These are phyloP conservation scores for Nicotiana benthamiana DNA, from an alignment of 257 asterid genomes.

Conservation along the genomic window DNA sequence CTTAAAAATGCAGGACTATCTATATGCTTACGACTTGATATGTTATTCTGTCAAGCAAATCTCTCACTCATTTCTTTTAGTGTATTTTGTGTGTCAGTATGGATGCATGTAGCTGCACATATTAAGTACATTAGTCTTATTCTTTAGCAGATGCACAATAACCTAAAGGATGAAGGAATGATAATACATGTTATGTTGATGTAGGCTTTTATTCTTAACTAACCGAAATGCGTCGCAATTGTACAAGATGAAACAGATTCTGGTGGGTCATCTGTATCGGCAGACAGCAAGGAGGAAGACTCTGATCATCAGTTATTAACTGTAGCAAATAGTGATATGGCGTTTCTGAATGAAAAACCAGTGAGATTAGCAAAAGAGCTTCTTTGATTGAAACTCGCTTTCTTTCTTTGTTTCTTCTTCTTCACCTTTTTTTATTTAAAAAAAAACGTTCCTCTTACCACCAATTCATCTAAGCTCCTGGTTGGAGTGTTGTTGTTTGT, in stretches of 20 bases:
- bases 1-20: neutral
- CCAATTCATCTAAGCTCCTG: neutral
- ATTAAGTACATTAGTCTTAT: neutral
- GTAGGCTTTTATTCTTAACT: neutral
- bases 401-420: neutral
- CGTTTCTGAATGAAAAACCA: slow-evolving; percentile 71
- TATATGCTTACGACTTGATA: neutral
- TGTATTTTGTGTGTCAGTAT: neutral
- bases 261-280: slow-evolving; percentile 33
- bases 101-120: neutral
- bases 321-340: slow-evolving; percentile 49
- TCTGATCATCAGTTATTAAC: slow-evolving; percentile 61
- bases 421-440: neutral
- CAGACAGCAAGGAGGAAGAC: slow-evolving; percentile 53
- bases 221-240: neutral
- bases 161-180: neutral
- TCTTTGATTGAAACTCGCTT: slow-evolving; percentile 22
- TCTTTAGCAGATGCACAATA: neutral
- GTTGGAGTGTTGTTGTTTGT: neutral
- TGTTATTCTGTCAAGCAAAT: neutral
- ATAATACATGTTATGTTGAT: neutral
- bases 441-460: neutral
- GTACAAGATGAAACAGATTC: slow-evolving; percentile 52
- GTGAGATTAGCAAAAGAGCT: slow-evolving; percentile 66
- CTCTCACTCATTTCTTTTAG: neutral